Conservation (phyloP, 192 early-diverging fungal species). For the Ambispora gerdemannii region DNA sequence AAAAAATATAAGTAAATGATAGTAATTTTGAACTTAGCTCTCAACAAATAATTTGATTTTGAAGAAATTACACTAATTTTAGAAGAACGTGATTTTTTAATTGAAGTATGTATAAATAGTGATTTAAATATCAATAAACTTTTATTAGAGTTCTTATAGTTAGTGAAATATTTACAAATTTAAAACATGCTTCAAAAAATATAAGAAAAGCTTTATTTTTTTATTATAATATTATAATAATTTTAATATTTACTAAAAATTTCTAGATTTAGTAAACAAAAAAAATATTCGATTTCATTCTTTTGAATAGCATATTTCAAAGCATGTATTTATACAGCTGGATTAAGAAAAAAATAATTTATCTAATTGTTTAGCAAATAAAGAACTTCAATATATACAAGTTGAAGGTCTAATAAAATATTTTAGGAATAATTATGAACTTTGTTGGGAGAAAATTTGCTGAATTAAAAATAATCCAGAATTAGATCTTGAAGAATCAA, state of each 20-base stretch:
- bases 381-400: background rate
- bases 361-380: background rate
- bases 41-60: too few species aligned
- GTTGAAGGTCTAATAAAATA: slow-evolving; percentile 2
- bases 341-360: background rate
- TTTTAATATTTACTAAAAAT: background rate
- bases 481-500: slow-evolving; percentile 1
- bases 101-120: too few species aligned
- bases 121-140: too few species aligned
- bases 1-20: too few species aligned
- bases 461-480: background rate
- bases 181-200: slow-evolving; percentile 3
- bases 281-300: background rate
- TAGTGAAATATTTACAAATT: slow-evolving; percentile 4
- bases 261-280: background rate
- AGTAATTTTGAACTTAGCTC: too few species aligned
- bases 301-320: slow-evolving; percentile 9
- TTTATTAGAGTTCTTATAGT: too few species aligned
- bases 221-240: background rate
- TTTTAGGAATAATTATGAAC: background rate
- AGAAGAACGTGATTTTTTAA: too few species aligned
- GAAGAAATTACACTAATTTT: too few species aligned
- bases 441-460: slow-evolving; percentile 4
- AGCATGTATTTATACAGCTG: slow-evolving; percentile 5
- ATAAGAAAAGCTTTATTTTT: background rate